A percentile compares a stretch with the other conserved stretches of the same genome.
Conservation (phyloP, 257 asterid genomes). For the Jacaranda mimosifolia region DNA sequence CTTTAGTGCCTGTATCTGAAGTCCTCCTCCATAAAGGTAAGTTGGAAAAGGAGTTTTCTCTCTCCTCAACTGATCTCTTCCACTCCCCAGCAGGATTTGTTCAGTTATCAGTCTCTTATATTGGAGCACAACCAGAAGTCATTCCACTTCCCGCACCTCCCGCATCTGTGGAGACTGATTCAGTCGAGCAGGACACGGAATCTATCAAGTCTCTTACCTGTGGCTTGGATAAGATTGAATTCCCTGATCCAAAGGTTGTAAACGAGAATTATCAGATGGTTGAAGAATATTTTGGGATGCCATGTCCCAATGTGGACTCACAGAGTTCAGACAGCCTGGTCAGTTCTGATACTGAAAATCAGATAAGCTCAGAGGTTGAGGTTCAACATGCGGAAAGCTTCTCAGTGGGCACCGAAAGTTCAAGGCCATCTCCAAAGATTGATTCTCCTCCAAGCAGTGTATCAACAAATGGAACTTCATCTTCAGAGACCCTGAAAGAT, state of each 20-base stretch:
- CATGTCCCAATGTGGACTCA: conserved; percentile 58
- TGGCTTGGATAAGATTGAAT: conserved; percentile 83
- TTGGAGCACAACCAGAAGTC: conserved; percentile 81
- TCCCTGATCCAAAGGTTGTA: conserved; percentile 86
- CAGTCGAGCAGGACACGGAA: conserved; percentile 45
- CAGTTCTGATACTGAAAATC: conserved; percentile 69
- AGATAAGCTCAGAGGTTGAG: conserved; percentile 53
- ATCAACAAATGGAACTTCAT: conserved; percentile 59
- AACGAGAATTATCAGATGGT: conserved; percentile 88
- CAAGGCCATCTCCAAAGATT: conserved; percentile 41
- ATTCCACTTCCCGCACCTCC: conserved; percentile 59
- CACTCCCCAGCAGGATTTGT: conserved; percentile 99
- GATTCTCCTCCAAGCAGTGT: conserved; percentile 76
- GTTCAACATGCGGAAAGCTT: conserved; percentile 50
- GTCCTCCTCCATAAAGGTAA: conserved; percentile 68
- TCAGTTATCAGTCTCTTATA: conserved; percentile 71
- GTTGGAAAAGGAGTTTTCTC: conserved; percentile 86
- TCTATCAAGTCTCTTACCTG: conserved; percentile 43
- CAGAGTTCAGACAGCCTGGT: conserved; percentile 66
- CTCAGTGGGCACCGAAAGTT: conserved; percentile 39
- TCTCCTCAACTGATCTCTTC: conserved; percentile 92
- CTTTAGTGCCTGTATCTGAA: conserved; percentile 88
- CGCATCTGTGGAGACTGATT: conserved; percentile 44
- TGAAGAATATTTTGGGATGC: conserved; percentile 79
- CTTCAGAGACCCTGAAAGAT: conserved; percentile 56